phyloP scores from a whole-genome alignment of 2,329 filamentous ascomycete genomes.

The Verticillium zaregamsianum region DNA sequence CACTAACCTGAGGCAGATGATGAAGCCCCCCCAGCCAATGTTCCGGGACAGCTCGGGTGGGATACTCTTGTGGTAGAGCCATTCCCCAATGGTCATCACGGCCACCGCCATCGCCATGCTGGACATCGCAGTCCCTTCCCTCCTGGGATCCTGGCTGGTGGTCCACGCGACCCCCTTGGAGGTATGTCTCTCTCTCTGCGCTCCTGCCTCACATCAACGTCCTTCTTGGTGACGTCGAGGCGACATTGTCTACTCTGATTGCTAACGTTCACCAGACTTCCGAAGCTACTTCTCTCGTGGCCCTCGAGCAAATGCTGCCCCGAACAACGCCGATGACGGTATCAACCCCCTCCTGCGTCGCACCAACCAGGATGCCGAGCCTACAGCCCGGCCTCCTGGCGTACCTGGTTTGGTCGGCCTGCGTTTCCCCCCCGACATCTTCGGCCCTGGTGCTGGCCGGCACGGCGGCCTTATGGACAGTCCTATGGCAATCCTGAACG shows the following conservation, averaged over 20 bases:
- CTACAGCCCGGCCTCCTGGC: conserved; percentile 36
- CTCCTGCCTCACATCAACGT: neutral
- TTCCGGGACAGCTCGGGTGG: conserved; percentile 51
- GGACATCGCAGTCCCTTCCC: conserved; percentile 58
- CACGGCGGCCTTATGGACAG: conserved; percentile 36
- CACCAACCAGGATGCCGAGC: conserved; percentile 37
- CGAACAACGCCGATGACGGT: conserved; percentile 69
- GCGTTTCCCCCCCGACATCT: conserved; percentile 41
- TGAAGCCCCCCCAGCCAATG: conserved; percentile 36
- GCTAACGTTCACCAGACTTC: conserved; percentile 33
- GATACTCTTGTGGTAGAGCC: conserved; percentile 50
- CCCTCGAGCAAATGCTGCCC: conserved; percentile 48
- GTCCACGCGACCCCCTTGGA: conserved; percentile 48
- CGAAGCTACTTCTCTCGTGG: conserved; percentile 45
- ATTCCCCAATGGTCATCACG: conserved; percentile 38
- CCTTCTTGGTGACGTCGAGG: conserved; percentile 1
- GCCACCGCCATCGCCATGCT: conserved; percentile 46
- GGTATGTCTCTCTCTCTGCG: conserved; percentile 31
- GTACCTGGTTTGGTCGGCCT: conserved; percentile 51
- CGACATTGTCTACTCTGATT: neutral
- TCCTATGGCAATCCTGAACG: conserved; percentile 52
- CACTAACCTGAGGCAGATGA: conserved; percentile 23
- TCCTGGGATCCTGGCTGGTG: conserved; percentile 49
- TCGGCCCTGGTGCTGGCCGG: conserved; percentile 24
- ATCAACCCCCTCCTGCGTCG: conserved; percentile 82